A percentile compares a stretch with the other conserved stretches of the same genome.
Evolutionary conservation across 2,329 filamentous ascomycete species (phyloP).

Genomic region (Ascochyta pisi): DNA sequence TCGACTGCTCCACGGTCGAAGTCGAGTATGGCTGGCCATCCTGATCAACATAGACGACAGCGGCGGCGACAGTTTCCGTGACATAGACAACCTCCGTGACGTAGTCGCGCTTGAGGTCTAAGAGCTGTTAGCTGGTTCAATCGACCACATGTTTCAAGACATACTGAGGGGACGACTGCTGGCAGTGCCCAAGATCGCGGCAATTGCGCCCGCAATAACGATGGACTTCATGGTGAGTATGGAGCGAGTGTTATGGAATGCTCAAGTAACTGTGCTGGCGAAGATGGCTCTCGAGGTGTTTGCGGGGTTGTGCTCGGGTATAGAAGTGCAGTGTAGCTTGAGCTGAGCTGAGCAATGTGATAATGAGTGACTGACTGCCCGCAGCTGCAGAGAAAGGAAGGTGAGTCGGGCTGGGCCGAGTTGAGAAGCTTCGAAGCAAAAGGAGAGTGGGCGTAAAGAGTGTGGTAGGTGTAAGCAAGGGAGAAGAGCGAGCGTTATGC

Average conservation of each 20-base stretch:
- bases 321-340: slow-evolving; percentile 7
- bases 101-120: slow-evolving; percentile 42
- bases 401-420: slow-evolving; percentile 26
- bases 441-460: slow-evolving; percentile 27
- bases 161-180: slow-evolving; percentile 53
- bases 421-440: slow-evolving; percentile 24
- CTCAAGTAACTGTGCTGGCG: slow-evolving; percentile 26
- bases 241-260: slow-evolving; percentile 44
- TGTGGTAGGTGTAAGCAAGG: slow-evolving; percentile 27
- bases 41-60: slow-evolving; percentile 43
- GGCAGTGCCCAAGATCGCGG: slow-evolving; percentile 51
- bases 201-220: slow-evolving; percentile 46
- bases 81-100: slow-evolving; percentile 42
- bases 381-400: slow-evolving; percentile 31
- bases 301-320: slow-evolving; percentile 13
- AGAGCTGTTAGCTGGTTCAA: slow-evolving; percentile 17
- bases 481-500: slow-evolving; percentile 17
- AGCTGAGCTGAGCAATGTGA: slow-evolving; percentile 13
- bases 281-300: slow-evolving; percentile 20
- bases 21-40: slow-evolving; percentile 39
- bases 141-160: slow-evolving; percentile 3
- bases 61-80: slow-evolving; percentile 39
- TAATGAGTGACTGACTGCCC: slow-evolving; percentile 35
- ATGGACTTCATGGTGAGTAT: slow-evolving; percentile 55
- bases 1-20: slow-evolving; percentile 18